Conservation (phyloP, 2,329 filamentous ascomycete species). For the Fusarium musae region DNA sequence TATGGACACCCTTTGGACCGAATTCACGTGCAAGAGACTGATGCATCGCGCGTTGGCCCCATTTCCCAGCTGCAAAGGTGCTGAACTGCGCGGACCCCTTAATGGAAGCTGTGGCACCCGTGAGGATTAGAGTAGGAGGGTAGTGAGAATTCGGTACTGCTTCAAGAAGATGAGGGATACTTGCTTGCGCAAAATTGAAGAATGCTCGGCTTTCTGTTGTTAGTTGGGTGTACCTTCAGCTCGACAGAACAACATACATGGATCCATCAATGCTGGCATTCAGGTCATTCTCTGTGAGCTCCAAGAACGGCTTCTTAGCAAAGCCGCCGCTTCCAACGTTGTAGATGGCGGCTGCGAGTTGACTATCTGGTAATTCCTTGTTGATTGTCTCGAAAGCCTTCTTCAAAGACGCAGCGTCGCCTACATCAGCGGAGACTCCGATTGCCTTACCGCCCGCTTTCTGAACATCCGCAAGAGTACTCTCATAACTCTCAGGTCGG, state of each 20-base stretch:
- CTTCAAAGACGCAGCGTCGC: constrained; percentile 60
- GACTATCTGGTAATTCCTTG: constrained; percentile 65
- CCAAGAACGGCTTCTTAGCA: constrained; percentile 67
- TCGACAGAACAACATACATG: constrained; percentile 54
- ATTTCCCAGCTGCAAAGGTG: constrained; percentile 82
- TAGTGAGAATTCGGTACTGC: constrained; percentile 64
- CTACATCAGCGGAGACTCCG: constrained; percentile 68
- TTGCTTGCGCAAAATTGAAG: constrained; percentile 78
- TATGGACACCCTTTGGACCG: constrained; percentile 84
- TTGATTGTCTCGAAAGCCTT: constrained; percentile 71
- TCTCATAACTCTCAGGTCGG: constrained; percentile 70
- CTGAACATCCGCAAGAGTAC: constrained; percentile 77
- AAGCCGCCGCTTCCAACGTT: constrained; percentile 68
- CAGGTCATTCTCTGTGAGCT: constrained; percentile 63
- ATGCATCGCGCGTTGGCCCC: constrained; percentile 77
- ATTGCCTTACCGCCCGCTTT: constrained; percentile 73
- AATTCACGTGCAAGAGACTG: constrained; percentile 86
- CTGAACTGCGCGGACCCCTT: constrained; percentile 76
- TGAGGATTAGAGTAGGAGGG: constrained; percentile 85
- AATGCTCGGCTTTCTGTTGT: constrained; percentile 66
- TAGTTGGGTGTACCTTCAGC: not conserved
- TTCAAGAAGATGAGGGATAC: constrained; percentile 76
- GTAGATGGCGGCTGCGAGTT: constrained; percentile 74
- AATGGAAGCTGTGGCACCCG: constrained; percentile 84
- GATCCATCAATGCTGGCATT: constrained; percentile 58